Evolutionary conservation across 2,329 filamentous ascomycete genomes (phyloP).

Genomic region (Hypoxylon sp.): DNA sequence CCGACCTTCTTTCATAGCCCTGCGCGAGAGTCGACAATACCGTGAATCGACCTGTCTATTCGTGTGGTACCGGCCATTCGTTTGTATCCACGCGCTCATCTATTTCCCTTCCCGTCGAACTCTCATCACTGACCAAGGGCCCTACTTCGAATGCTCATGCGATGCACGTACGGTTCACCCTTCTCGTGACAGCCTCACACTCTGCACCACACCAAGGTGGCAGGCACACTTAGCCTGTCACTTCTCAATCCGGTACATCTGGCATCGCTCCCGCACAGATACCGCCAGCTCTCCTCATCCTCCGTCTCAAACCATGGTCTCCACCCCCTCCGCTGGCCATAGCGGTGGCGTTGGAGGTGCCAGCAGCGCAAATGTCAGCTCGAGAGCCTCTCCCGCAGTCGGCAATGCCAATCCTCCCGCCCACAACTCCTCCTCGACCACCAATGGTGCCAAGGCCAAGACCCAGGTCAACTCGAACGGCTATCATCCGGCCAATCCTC

Average conservation of each 20-base stretch:
- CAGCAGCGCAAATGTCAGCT: conserved; percentile 57
- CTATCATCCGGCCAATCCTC: conserved; percentile 59
- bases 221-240: conserved; percentile 24
- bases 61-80: background rate
- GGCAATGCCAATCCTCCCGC: conserved; percentile 45
- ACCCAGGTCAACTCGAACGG: conserved; percentile 62
- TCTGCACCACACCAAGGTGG: conserved; percentile 29
- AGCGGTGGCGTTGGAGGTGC: conserved; percentile 50
- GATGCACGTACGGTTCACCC: conserved; percentile 37
- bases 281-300: background rate
- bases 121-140: conserved; percentile 1
- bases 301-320: conserved; percentile 48
- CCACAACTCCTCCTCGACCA: conserved; percentile 47
- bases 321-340: conserved; percentile 50
- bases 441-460: conserved; percentile 55
- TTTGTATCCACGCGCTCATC: background rate
- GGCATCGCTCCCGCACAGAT: background rate
- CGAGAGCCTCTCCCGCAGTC: conserved; percentile 60
- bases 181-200: conserved; percentile 40
- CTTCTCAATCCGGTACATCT: conserved; percentile 11
- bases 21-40: conserved; percentile 11
- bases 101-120: background rate
- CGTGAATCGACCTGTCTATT: conserved; percentile 7
- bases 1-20: conserved; percentile 6
- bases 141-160: conserved; percentile 31